A percentile compares a stretch with the other conserved stretches of the same genome.
phyloP scores from a whole-genome alignment of 2,329 filamentous ascomycete species.

The Bipolaris victoriae region DNA sequence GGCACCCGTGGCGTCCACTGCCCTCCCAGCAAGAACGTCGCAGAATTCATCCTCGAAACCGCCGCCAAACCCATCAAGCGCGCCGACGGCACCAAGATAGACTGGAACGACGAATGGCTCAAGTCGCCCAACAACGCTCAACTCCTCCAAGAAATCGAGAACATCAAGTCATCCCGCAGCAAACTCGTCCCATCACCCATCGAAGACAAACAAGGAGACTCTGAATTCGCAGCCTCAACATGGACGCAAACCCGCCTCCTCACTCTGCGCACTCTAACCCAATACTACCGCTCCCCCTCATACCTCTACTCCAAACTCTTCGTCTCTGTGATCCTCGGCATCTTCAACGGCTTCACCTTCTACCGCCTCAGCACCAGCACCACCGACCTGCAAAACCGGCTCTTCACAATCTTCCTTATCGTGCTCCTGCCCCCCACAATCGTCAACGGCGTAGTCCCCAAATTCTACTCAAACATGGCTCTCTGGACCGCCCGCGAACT shows the following conservation, averaged over 20 bases:
- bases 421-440: slow-evolving; percentile 69
- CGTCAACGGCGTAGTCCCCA: slow-evolving; percentile 76
- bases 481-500: slow-evolving; percentile 77
- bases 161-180: slow-evolving; percentile 65
- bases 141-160: slow-evolving; percentile 69
- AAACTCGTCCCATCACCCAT: slow-evolving; percentile 48
- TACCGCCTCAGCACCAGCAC: slow-evolving; percentile 70
- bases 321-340: slow-evolving; percentile 70
- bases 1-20: slow-evolving; percentile 68
- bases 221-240: slow-evolving; percentile 71
- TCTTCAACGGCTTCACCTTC: slow-evolving; percentile 83
- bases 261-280: slow-evolving; percentile 71
- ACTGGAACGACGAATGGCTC: slow-evolving; percentile 79
- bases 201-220: slow-evolving; percentile 36
- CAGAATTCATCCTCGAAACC: slow-evolving; percentile 71
- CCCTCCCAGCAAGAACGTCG: slow-evolving; percentile 69
- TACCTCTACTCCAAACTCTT: slow-evolving; percentile 82
- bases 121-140: slow-evolving; percentile 66
- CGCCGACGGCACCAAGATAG: slow-evolving; percentile 61
- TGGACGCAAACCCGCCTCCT: slow-evolving; percentile 68
- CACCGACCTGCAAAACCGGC: slow-evolving; percentile 74
- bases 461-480: slow-evolving; percentile 74
- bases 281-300: slow-evolving; percentile 77
- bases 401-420: slow-evolving; percentile 73
- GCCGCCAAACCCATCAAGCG: slow-evolving; percentile 63